These are phyloP conservation scores for Daldinia grandis DNA, from an alignment of 495 filamentous ascomycete genomes.

Conservation along the genomic window DNA sequence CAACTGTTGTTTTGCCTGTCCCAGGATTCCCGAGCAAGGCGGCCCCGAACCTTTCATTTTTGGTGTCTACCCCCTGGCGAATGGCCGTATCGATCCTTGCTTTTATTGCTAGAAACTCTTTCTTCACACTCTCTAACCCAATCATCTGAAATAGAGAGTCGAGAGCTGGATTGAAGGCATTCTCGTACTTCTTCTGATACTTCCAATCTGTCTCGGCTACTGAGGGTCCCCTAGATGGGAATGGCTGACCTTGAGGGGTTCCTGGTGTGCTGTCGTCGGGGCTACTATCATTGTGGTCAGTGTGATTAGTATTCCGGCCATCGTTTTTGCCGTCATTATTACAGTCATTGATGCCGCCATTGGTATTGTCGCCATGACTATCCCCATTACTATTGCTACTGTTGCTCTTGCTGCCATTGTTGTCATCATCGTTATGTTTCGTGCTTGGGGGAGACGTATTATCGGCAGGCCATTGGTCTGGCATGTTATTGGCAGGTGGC, in stretches of 20 bases:
- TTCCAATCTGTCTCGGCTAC: conserved; percentile 40
- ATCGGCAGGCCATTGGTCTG: conserved; percentile 7
- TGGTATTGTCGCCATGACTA: neutral
- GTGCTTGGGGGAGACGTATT: neutral
- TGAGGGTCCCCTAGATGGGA: conserved; percentile 10
- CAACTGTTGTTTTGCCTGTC: conserved; percentile 85
- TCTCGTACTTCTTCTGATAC: conserved; percentile 43
- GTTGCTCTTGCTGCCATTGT: neutral
- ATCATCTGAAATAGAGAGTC: conserved; percentile 76
- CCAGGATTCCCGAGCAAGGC: conserved; percentile 82
- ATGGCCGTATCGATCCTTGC: conserved; percentile 68
- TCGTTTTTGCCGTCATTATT: neutral
- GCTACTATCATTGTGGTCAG: neutral
- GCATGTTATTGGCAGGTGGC: neutral
- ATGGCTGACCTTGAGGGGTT: conserved; percentile 5
- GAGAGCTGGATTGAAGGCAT: conserved; percentile 53
- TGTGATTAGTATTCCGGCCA: neutral
- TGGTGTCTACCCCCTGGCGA: conserved; percentile 65
- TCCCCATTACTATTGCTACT: neutral
- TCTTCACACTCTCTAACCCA: conserved; percentile 76
- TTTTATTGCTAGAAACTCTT: conserved; percentile 70
- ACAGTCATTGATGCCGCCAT: neutral
- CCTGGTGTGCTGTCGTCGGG: conserved; percentile 10
- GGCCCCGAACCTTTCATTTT: conserved; percentile 67
- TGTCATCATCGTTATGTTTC: neutral